Evolutionary conservation across 2,329 filamentous ascomycete species (phyloP).

Genomic region (Dothistroma septosporum): DNA sequence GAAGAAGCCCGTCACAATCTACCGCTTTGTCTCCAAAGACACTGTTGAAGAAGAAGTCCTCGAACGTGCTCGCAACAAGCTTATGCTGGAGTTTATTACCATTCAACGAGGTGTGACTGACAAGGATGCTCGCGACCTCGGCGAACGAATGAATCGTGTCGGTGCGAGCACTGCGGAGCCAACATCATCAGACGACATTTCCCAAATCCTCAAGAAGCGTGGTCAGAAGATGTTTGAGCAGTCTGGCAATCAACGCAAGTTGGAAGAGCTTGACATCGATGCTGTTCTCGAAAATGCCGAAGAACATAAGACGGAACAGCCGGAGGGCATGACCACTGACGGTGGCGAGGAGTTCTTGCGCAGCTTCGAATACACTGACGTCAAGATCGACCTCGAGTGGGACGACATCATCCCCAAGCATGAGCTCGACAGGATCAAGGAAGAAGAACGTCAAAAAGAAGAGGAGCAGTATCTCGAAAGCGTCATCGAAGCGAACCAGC

Average conservation of each 20-base stretch:
- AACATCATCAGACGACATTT: constrained; percentile 89
- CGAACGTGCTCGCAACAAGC: constrained; percentile 93
- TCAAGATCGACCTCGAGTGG: constrained; percentile 95
- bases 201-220: constrained; percentile 90
- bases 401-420: constrained; percentile 97
- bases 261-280: constrained; percentile 97
- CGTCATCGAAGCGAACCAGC: constrained; percentile 79
- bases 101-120: constrained; percentile 97
- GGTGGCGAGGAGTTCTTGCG: constrained; percentile 95
- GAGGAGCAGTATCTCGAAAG: constrained; percentile 78
- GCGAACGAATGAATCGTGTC: constrained; percentile 70
- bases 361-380: constrained; percentile 88
- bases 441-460: constrained; percentile 78
- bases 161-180: constrained; percentile 63
- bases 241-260: constrained; percentile 89
- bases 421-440: constrained; percentile 82
- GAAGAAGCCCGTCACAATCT: constrained; percentile 92
- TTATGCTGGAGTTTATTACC: constrained; percentile 93
- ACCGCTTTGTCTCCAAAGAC: constrained; percentile 93
- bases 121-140: constrained; percentile 79
- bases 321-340: constrained; percentile 89
- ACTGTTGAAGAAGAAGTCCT: constrained; percentile 97
- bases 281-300: constrained; percentile 95
- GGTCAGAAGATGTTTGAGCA: constrained; percentile 99
- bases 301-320: constrained; percentile 92